A percentile compares a stretch with the other conserved stretches of the same genome.
These are phyloP conservation scores for Amoeboaphelidium occidentale DNA, from an alignment of 371 early-diverging fungal genomes.

Conservation along the genomic window DNA sequence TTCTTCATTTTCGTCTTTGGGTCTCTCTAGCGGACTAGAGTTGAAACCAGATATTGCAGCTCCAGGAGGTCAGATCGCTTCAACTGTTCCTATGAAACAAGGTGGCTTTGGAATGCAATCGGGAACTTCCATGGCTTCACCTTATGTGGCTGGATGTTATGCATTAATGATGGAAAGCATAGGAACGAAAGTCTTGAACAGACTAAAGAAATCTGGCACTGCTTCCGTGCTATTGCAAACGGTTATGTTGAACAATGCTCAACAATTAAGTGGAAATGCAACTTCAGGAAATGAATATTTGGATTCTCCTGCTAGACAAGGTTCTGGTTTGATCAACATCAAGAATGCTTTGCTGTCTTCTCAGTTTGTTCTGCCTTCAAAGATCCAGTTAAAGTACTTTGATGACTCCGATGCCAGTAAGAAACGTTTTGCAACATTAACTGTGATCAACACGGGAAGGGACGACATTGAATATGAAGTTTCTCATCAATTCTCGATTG, in stretches of 20 bases:
- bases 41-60: background rate
- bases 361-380: conserved; percentile 26
- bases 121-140: conserved; percentile 21
- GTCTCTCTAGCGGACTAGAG: too few species aligned
- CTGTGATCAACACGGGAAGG: too few species aligned
- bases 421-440: too few species aligned
- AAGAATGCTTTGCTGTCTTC: conserved; percentile 25
- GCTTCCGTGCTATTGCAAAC: conserved; percentile 6
- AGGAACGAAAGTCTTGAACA: too few species aligned
- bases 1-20: too few species aligned
- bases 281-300: too few species aligned
- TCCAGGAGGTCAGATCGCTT: background rate
- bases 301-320: conserved; percentile 30
- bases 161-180: background rate
- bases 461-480: too few species aligned
- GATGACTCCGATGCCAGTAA: conserved; percentile 15
- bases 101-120: background rate
- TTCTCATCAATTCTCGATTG: too few species aligned
- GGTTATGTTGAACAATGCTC: conserved; percentile 21
- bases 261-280: too few species aligned
- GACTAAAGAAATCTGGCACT: too few species aligned
- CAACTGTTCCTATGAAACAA: background rate
- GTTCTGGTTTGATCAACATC: conserved; percentile 42
- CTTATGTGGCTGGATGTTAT: conserved; percentile 8
- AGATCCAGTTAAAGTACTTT: conserved; percentile 34